These are phyloP conservation scores for Podochytrium sp. DNA, from an alignment of 192 early-diverging fungal species.

Conservation along the genomic window DNA sequence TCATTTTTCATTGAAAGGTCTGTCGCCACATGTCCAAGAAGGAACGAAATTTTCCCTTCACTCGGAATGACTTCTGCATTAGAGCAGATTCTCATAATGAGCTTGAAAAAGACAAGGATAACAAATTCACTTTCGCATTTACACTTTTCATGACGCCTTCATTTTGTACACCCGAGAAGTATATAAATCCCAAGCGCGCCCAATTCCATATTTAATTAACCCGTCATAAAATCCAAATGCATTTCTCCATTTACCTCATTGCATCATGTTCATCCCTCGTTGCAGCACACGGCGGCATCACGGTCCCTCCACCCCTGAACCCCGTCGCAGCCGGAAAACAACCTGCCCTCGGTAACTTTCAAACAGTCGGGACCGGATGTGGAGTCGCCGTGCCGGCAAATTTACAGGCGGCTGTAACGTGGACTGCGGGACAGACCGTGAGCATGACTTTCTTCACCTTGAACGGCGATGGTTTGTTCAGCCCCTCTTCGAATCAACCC, in stretches of 20 bases:
- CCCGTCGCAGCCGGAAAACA: not conserved
- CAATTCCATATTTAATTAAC: too few species aligned
- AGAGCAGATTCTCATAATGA: too few species aligned
- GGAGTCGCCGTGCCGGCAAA: not conserved
- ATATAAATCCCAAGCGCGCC: too few species aligned
- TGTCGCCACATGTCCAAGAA: too few species aligned
- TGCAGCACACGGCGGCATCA: slow-evolving; percentile 8
- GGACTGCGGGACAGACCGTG: not conserved
- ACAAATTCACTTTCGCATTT: too few species aligned
- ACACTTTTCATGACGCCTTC: too few species aligned
- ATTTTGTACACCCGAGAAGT: too few species aligned
- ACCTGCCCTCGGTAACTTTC: not conserved
- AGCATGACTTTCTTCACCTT: not conserved
- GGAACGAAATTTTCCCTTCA: too few species aligned
- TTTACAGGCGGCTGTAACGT: not conserved
- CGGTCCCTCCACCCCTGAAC: not conserved
- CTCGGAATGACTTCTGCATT: too few species aligned
- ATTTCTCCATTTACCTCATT: not conserved
- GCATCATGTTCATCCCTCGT: not conserved
- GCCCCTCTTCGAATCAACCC: not conserved
- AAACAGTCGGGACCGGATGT: not conserved
- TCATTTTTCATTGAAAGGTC: too few species aligned
- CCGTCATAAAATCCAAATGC: too few species aligned
- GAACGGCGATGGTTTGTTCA: not conserved
- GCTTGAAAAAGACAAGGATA: too few species aligned